A percentile compares a stretch with the other conserved stretches of the same genome.
phyloP scores from a whole-genome alignment of 1,284 basidiomycete species.

The Phellinidium pouzarii region DNA sequence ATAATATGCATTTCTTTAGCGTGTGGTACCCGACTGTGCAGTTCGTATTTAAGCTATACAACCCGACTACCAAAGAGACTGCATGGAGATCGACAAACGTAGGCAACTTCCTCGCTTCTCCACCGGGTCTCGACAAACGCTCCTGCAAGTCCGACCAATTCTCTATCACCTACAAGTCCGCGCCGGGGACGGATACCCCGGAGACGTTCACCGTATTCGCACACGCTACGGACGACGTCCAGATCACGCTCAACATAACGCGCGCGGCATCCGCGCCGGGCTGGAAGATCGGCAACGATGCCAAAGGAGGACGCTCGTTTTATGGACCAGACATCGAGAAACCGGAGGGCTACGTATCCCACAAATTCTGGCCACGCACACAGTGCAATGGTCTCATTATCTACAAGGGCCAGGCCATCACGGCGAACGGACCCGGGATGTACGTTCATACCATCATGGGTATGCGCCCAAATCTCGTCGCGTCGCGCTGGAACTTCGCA shows the following conservation, averaged over 20 bases:
- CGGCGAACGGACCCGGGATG: conserved; percentile 78
- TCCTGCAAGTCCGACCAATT: conserved; percentile 90
- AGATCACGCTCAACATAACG: conserved; percentile 70
- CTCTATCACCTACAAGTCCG: conserved; percentile 67
- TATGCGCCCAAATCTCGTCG: conserved; percentile 94
- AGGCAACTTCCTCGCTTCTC: conserved; percentile 73
- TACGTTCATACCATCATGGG: conserved; percentile 97
- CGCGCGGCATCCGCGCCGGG: conserved; percentile 72
- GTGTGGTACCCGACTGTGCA: conserved; percentile 94
- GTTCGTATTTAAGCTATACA: conserved; percentile 88
- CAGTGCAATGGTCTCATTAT: conserved; percentile 67
- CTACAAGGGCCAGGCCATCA: conserved; percentile 59
- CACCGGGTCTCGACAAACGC: conserved; percentile 75
- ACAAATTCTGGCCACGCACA: conserved; percentile 86
- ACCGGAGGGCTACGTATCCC: conserved; percentile 85
- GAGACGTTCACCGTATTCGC: conserved; percentile 79
- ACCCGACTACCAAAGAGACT: conserved; percentile 71
- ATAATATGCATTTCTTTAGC: conserved; percentile 32
- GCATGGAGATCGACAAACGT: conserved; percentile 91
- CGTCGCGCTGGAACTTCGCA: conserved; percentile 93
- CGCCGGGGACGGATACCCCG: conserved; percentile 58
- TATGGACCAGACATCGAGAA: conserved; percentile 75
- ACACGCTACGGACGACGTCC: conserved; percentile 75
- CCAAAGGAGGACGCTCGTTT: conserved; percentile 85
- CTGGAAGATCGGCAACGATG: conserved; percentile 88